These are phyloP conservation scores for Kickxella alabastrina DNA, from an alignment of 192 early-diverging fungal species.

Conservation along the genomic window DNA sequence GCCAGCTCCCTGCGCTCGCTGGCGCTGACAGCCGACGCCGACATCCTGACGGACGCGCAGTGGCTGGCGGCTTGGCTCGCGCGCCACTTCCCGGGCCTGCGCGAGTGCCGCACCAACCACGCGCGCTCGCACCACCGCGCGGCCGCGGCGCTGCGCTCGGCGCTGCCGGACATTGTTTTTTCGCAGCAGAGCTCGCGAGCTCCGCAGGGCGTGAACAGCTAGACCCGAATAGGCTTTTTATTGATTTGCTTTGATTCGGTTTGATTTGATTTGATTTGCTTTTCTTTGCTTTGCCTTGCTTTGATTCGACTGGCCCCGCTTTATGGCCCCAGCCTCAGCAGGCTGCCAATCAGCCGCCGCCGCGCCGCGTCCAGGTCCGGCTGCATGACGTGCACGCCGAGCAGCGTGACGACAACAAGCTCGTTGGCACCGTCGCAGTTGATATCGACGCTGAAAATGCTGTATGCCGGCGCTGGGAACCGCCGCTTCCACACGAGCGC, in stretches of 20 bases:
- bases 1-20: no score
- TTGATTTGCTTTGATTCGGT: no score
- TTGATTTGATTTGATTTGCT: no score
- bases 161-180: constrained; percentile 27
- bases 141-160: constrained; percentile 19
- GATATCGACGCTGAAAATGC: constrained; percentile 43
- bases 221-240: no score
- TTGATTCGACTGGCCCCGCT: no score
- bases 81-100: constrained; percentile 30
- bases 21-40: constrained; percentile 40
- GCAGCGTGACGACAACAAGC: constrained; percentile 50
- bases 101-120: constrained; percentile 43
- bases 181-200: constrained; percentile 33
- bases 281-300: no score
- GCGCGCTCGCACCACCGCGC: constrained; percentile 29
- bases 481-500: constrained; percentile 44
- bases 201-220: constrained; percentile 20
- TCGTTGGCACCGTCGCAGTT: constrained; percentile 51
- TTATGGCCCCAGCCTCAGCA: no score
- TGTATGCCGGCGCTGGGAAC: constrained; percentile 46
- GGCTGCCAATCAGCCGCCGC: no score
- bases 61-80: constrained; percentile 37
- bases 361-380: constrained; percentile 38
- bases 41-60: constrained; percentile 29
- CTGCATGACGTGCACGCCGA: constrained; percentile 50